Evolutionary conservation across 371 early-diverging fungal genomes (phyloP), one percentile per base, ranked within the genome.

Genomic region (Umbelopsis sp.): DNA sequence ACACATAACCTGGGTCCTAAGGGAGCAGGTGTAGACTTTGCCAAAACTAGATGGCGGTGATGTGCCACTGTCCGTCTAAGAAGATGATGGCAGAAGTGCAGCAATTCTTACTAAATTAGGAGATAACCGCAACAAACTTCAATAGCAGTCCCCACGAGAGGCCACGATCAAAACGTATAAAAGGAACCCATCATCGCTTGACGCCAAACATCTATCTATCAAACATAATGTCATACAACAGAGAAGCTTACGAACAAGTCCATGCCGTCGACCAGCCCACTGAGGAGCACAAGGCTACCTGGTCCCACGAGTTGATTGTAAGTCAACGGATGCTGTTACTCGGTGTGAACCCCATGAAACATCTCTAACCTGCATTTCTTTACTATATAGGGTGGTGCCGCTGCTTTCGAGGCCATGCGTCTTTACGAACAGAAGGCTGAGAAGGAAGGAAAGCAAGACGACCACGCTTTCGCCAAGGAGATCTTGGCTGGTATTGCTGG

Each of bases 331-430:
- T 7, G 29, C 29, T 29, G 29, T 29, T 29, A 29, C 29, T 29
- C 29, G 29, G 29, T 29, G 29, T 29, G 29, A 29, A 29, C 29
- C 4, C 0, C 14, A 6, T 16, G 29, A 3, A 25, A 7, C 7
- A 57, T 35, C 3, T 35, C 57, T 16, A 57, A 18, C 22, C 57
- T n/a, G n/a, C n/a, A 29, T 57, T 16, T 32, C 11, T 11, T 57
- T 32, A 41, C 41, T 12, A 1, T 57, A 57, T 57, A 57, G 25
- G 73, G 70, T 41, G 73, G 66, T 51, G 70, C 80, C 29, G 81
- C 79, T 45, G 80, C 78, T 37, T 82, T 79, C 52, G 82, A 79
- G 53, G 82, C 82, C 62, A 76, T 78, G 74, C 77, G 63, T 67
- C 11, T 67, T 10, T 66, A 69, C 65, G 78, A 82, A 51, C 63